Base-by-base conservation (phyloP, 2,329 filamentous ascomycete species). In the Aureobasidium lini region DNA sequence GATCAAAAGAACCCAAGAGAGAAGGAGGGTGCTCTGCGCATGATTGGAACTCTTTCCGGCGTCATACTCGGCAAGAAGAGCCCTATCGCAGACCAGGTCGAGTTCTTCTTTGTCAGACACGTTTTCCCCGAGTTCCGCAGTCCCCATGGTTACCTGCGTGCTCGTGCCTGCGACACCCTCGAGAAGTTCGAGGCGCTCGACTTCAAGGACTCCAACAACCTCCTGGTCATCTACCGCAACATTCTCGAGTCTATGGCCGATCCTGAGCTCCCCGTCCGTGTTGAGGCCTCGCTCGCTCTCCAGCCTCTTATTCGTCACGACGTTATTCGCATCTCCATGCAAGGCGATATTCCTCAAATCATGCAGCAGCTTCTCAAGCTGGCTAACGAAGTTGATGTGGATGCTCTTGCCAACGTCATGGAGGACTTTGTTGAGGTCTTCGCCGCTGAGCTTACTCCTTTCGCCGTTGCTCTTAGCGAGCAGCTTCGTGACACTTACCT, bases 391-490 rank as follows among this genome's bases (percentile, higher is more conserved):
- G 94, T 95, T 61, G 94, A 99, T 70, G 93, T 99, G 49, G 94
- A 99, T 73, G 92, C 94, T 5, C 80, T 99, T 42, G 93, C 94
- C 23, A 97, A 97, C 69, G 94, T 99, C 40, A 99, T 99, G 94
- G 94, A 99, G 75, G 94, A 99, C 70, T 99, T 99, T 70, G 94
- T 99, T 47, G 94, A 99, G 73, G 92, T 97, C 2, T 99, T 99
- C 70, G 93, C 94, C n/a, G 83, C 90, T 2, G 94, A 99, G 72
- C 82, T 99, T 48, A 97, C 94, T 6, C 94, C 94, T 3, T 99
- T 99, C 68, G 94, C 94, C 10, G 93, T 99, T 34, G 94, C 94
- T 4, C 80, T 99, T 4, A 96, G 91, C 69, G 92, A 97, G 75
- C 94, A 99, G 75, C 80, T 99, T 49, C 87, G 93, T 44, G 94